Evolutionary conservation across 768 basidiomycete species (phyloP).

Genomic region (Lactifluus subvellereus): DNA sequence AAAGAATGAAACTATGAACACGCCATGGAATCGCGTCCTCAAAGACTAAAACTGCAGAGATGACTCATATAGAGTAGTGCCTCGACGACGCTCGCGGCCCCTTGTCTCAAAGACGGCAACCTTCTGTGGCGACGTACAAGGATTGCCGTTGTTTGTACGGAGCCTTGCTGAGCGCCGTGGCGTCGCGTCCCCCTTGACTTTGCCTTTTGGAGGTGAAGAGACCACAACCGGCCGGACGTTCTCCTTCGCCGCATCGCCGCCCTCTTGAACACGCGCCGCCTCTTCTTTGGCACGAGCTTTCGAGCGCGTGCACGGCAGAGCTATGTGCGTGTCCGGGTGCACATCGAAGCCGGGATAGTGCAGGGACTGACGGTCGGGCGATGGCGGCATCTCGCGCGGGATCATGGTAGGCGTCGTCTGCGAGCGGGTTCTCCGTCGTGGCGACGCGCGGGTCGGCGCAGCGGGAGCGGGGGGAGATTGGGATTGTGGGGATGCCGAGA

Average conservation of each 20-base stretch:
- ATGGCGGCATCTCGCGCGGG: conserved; percentile 18
- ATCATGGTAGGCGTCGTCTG: conserved; percentile 15
- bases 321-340: conserved; percentile 23
- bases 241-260: conserved; percentile 22
- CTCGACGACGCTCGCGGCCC: conserved; percentile 4
- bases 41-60: conserved; percentile 9
- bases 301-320: conserved; percentile 15
- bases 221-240: conserved; percentile 16
- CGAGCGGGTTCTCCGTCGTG: conserved; percentile 19
- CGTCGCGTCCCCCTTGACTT: conserved; percentile 2
- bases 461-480: not conserved
- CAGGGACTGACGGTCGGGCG: conserved; percentile 19
- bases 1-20: conserved; percentile 2
- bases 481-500: conserved; percentile 2
- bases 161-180: conserved; percentile 21
- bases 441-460: conserved; percentile 17
- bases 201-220: not conserved
- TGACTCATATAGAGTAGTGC: conserved; percentile 3
- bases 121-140: not conserved
- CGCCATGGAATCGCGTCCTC: not conserved
- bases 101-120: not conserved
- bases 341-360: conserved; percentile 26
- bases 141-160: not conserved
- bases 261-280: conserved; percentile 1
- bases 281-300: conserved; percentile 7